Percentiles rank a stretch among this genome's conserved stretches.
These are phyloP conservation scores for Phtheirospermum japonicum DNA, from an alignment of 257 asterid genomes.

Conservation along the genomic window DNA sequence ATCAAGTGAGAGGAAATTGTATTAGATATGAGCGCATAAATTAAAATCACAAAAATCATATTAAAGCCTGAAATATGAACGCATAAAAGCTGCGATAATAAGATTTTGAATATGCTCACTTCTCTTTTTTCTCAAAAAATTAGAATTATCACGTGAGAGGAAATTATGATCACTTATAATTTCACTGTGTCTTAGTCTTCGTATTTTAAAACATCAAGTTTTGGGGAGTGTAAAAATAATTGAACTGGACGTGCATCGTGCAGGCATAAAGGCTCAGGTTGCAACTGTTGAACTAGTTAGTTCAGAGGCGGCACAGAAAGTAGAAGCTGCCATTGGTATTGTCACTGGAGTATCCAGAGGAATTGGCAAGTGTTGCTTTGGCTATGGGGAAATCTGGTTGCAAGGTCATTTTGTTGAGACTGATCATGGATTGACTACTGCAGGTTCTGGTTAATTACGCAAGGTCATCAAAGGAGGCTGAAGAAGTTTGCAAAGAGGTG, in stretches of 20 bases:
- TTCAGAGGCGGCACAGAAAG: slow-evolving; percentile 47
- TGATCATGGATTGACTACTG: slow-evolving; percentile 27
- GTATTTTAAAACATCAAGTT: too few relatives aligned
- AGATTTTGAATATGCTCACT: too few relatives aligned
- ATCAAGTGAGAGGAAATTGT: too few relatives aligned
- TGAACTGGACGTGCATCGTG: slow-evolving; percentile 22
- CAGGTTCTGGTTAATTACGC: slow-evolving; percentile 96
- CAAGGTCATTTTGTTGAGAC: slow-evolving; percentile 51
- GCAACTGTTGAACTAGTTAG: slow-evolving; percentile 51
- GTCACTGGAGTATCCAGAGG: slow-evolving; percentile 98
- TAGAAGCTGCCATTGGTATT: slow-evolving; percentile 77
- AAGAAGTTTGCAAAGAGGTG: slow-evolving; percentile 82
- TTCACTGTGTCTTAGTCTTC: too few relatives aligned
- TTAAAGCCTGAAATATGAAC: too few relatives aligned
- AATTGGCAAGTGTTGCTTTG: slow-evolving; percentile 81
- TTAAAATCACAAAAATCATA: too few relatives aligned
- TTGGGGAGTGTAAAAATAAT: too few relatives aligned
- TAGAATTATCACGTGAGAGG: too few relatives aligned
- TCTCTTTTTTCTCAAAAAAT: too few relatives aligned
- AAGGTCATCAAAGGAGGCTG: slow-evolving; percentile 95
- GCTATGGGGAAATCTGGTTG: slow-evolving; percentile 94
- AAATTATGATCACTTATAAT: too few relatives aligned
- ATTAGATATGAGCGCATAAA: too few relatives aligned
- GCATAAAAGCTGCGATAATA: too few relatives aligned
- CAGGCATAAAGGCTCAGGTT: slow-evolving; percentile 76